phyloP scores from a whole-genome alignment of 495 filamentous ascomycete genomes.

The Neurospora sp. region DNA sequence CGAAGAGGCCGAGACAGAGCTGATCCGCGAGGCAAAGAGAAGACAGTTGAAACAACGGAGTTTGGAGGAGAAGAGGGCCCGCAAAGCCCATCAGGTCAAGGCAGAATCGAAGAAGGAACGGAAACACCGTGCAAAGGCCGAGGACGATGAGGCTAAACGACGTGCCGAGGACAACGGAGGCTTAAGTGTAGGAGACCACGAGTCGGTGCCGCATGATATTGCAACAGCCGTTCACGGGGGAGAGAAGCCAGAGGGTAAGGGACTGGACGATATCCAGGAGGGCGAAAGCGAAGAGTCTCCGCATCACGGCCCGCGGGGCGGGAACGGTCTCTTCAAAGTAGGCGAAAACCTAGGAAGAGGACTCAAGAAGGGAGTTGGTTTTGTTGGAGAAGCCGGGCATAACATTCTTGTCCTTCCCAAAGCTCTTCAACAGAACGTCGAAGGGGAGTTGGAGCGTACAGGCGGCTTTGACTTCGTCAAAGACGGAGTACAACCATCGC shows the following conservation, averaged over 20 bases:
- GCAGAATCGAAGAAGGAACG: conserved; percentile 42
- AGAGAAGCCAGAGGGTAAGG: conserved; percentile 6
- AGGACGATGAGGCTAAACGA: conserved; percentile 48
- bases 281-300: conserved; percentile 15
- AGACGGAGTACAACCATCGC: conserved; percentile 5
- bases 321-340: conserved; percentile 25
- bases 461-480: conserved; percentile 41
- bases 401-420: conserved; percentile 8
- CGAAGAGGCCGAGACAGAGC: conserved; percentile 73
- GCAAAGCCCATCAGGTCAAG: conserved; percentile 36
- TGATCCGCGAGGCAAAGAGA: conserved; percentile 71
- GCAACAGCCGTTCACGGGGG: conserved; percentile 53
- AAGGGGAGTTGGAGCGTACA: conserved; percentile 42
- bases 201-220: conserved; percentile 65
- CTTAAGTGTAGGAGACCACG: conserved; percentile 72
- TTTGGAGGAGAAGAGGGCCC: conserved; percentile 51
- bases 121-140: conserved; percentile 29
- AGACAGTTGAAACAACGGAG: conserved; percentile 56
- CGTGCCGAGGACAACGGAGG: conserved; percentile 57
- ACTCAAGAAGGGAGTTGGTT: conserved; percentile 31
- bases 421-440: conserved; percentile 54
- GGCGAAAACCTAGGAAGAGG: conserved; percentile 24
- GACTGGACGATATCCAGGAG: conserved; percentile 19
- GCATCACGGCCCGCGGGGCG: conserved; percentile 8
- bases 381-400: conserved; percentile 32